Evolutionary conservation across 352 stramenopile species (phyloP).

Genomic region (Hyaloperonospora brassicae): DNA sequence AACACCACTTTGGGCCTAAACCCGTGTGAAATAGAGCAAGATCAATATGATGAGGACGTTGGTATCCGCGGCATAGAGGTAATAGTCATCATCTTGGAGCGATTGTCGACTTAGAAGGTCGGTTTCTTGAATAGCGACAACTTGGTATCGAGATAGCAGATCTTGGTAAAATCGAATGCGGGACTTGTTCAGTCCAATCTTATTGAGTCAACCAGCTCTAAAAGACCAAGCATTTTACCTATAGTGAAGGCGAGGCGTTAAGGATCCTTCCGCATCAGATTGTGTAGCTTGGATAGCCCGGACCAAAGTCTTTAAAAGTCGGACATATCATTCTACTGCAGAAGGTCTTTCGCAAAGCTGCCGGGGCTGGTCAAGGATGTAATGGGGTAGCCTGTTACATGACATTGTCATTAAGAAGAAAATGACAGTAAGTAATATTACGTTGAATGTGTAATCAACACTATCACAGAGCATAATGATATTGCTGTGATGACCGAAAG

Average conservation of each 20-base stretch:
- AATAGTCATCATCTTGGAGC: neutral
- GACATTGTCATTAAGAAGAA: too few relatives aligned
- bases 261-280: too few relatives aligned
- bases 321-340: neutral
- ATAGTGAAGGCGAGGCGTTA: conserved; percentile 1
- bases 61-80: neutral
- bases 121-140: neutral
- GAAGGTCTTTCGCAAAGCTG: neutral
- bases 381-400: too few relatives aligned
- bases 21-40: neutral
- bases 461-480: too few relatives aligned
- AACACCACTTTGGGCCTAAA: neutral
- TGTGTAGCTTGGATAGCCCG: neutral
- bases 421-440: too few relatives aligned
- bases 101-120: neutral
- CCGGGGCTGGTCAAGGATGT: too few relatives aligned
- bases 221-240: neutral
- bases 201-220: neutral
- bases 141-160: neutral
- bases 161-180: neutral
- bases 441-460: too few relatives aligned
- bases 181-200: neutral
- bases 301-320: neutral
- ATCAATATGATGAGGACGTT: neutral
- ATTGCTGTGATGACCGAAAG: too few relatives aligned